These are phyloP conservation scores for Mycena albidolilacea DNA, from an alignment of 768 basidiomycete genomes.

Conservation along the genomic window DNA sequence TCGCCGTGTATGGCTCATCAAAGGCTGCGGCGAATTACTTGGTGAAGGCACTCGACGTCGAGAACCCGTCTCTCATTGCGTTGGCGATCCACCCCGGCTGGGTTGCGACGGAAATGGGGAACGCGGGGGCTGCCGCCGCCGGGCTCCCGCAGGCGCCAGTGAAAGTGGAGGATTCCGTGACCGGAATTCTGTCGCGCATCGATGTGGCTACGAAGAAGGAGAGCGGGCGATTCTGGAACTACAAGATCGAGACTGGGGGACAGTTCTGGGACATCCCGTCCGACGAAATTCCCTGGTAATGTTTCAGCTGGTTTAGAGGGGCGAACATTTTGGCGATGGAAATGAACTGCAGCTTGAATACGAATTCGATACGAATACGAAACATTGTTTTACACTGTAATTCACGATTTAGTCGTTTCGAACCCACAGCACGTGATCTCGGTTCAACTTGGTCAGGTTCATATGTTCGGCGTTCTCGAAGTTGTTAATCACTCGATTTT, in stretches of 20 bases:
- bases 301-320: too few species aligned
- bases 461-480: too few species aligned
- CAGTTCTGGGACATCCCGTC: background rate
- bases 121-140: background rate
- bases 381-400: too few species aligned
- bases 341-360: too few species aligned
- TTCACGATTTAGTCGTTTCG: too few species aligned
- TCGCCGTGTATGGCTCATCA: background rate
- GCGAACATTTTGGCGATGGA: too few species aligned
- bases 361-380: too few species aligned
- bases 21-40: conserved; percentile 6
- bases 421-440: too few species aligned
- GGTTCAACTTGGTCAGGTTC: too few species aligned
- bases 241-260: background rate
- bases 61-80: background rate
- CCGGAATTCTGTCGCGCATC: background rate
- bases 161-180: background rate
- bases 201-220: background rate
- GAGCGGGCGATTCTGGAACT: background rate
- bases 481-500: too few species aligned
- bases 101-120: conserved; percentile 15
- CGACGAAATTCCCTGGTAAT: too few species aligned
- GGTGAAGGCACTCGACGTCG: conserved; percentile 4
- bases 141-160: background rate
- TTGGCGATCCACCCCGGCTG: conserved; percentile 13